These are phyloP conservation scores for Tolypocladium amazonense DNA, from an alignment of 2,329 filamentous ascomycete genomes.

Conservation along the genomic window DNA sequence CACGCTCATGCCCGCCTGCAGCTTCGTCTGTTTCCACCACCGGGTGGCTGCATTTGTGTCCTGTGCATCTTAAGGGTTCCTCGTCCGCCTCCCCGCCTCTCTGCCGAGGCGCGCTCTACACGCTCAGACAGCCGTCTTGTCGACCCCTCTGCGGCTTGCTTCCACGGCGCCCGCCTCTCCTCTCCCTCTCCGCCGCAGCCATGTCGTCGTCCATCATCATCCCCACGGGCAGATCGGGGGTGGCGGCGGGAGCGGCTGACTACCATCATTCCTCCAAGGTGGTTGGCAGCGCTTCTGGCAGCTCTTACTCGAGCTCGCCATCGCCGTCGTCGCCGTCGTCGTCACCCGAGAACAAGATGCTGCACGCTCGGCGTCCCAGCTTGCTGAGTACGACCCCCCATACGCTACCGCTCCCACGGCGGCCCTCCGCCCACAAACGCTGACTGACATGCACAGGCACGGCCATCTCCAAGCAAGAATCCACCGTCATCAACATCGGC, in stretches of 20 bases:
- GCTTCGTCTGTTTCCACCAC: background rate
- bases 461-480: constrained; percentile 62
- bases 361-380: constrained; percentile 48
- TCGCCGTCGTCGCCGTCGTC: constrained; percentile 49
- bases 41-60: background rate
- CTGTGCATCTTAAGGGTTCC: background rate
- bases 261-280: constrained; percentile 33
- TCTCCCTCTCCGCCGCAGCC: constrained; percentile 10
- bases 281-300: constrained; percentile 32
- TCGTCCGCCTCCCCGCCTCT: background rate
- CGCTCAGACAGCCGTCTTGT: background rate
- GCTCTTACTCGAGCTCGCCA: constrained; percentile 27
- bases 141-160: background rate
- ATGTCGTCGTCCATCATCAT: constrained; percentile 66
- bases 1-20: background rate
- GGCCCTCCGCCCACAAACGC: constrained; percentile 7
- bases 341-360: constrained; percentile 36
- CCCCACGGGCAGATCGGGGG: constrained; percentile 32
- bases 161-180: background rate
- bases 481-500: constrained; percentile 72
- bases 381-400: constrained; percentile 40
- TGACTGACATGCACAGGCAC: constrained; percentile 41
- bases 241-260: constrained; percentile 18
- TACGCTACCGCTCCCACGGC: background rate
- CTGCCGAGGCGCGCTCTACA: background rate